Evolutionary conservation across 345 rosid species (phyloP).

Genomic region (Populus davidiana): DNA sequence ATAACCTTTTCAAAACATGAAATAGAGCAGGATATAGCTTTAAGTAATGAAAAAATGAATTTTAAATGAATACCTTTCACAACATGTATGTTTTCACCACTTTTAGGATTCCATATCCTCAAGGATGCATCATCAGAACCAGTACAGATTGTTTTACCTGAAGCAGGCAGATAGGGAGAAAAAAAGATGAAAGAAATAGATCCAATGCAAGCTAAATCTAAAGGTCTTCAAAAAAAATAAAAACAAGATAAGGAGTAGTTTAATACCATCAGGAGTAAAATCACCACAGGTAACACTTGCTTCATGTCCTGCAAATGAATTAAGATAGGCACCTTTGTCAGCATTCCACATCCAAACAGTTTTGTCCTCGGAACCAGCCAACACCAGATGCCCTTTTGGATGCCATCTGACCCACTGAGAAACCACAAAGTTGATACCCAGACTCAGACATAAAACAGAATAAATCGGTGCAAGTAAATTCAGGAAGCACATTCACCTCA

Average conservation of each 20-base stretch:
- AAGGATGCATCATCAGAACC: conserved; percentile 90
- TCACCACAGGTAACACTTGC: conserved; percentile 77
- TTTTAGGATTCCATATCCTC: conserved; percentile 87
- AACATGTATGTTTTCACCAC: conserved; percentile 66
- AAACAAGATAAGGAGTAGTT: conserved; percentile 6
- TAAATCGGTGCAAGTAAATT: conserved; percentile 5
- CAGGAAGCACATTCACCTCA: conserved; percentile 45
- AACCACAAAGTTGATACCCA: conserved; percentile 18
- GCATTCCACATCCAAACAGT: conserved; percentile 98
- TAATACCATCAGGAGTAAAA: conserved; percentile 88
- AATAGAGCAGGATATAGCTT: background rate
- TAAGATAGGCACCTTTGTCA: conserved; percentile 61
- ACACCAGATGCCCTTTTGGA: conserved; percentile 82
- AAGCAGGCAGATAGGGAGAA: background rate
- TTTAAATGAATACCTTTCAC: conserved; percentile 48
- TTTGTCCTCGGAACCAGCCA: conserved; percentile 83
- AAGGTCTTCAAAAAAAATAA: background rate
- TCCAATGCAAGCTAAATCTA: background rate
- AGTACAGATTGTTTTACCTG: conserved; percentile 84
- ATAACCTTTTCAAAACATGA: background rate
- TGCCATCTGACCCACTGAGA: conserved; percentile 94
- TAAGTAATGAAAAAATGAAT: background rate
- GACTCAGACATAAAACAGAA: background rate
- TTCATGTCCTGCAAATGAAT: conserved; percentile 78
- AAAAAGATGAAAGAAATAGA: conserved; percentile 1